Evolutionary conservation across 2,329 filamentous ascomycete genomes (phyloP).

Genomic region (Talaromyces amestolkiae): DNA sequence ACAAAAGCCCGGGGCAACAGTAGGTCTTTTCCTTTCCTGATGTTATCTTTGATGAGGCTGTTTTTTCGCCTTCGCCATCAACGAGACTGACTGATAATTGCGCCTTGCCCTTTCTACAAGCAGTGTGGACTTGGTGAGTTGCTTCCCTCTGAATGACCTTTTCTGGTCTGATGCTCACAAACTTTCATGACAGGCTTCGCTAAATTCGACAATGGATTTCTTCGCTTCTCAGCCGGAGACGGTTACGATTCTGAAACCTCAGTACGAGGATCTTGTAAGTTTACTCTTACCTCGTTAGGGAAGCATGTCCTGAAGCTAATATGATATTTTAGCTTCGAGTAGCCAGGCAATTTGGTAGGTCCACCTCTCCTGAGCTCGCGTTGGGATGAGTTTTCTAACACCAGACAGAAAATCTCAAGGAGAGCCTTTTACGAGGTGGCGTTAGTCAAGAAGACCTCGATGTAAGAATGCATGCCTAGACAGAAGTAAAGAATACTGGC

Average conservation of each 20-base stretch:
- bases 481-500: neutral
- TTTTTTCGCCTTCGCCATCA: neutral
- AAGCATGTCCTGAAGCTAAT: neutral
- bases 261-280: conserved; percentile 61
- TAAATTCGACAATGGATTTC: neutral
- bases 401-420: conserved; percentile 45
- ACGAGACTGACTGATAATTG: neutral
- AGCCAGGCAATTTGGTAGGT: conserved; percentile 31
- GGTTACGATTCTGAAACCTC: conserved; percentile 58
- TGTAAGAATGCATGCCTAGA: conserved; percentile 30
- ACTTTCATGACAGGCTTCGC: neutral
- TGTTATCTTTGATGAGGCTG: neutral
- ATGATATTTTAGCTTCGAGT: conserved; percentile 26
- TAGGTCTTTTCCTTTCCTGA: neutral
- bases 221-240: conserved; percentile 27
- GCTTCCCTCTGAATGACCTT: neutral
- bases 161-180: neutral
- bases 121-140: conserved; percentile 7
- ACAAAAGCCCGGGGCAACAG: neutral
- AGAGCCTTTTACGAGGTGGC: conserved; percentile 51
- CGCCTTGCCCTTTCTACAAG: neutral
- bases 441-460: conserved; percentile 51
- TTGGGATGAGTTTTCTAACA: conserved; percentile 4
- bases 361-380: neutral
- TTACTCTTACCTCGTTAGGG: conserved; percentile 14